phyloP scores from a whole-genome alignment of 202 grass and related monocot genomes.

The Hordeum pubiflorum region DNA sequence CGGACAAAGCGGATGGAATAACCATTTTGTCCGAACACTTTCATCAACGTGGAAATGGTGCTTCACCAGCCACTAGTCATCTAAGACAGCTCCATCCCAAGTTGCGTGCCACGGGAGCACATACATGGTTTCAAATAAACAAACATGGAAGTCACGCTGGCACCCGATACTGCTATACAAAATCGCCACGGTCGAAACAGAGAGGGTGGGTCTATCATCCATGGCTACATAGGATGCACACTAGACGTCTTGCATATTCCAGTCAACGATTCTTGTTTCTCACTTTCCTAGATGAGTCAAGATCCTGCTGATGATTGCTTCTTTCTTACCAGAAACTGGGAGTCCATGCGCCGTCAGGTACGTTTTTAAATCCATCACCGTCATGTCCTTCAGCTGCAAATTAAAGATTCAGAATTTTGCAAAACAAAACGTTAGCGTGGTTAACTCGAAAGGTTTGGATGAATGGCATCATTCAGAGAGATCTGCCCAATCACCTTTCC shows the following conservation, averaged over 20 bases:
- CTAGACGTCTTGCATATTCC: neutral
- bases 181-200: neutral
- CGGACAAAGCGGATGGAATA: too few relatives aligned
- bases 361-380: conserved; percentile 57
- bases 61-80: too few relatives aligned
- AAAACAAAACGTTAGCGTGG: neutral
- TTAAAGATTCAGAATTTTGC: neutral
- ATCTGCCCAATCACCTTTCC: conserved; percentile 51
- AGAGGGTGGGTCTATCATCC: neutral
- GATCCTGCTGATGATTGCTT: conserved; percentile 67
- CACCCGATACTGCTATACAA: neutral
- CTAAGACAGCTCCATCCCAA: too few relatives aligned
- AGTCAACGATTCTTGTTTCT: conserved; percentile 16
- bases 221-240: neutral
- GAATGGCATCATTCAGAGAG: neutral
- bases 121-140: too few relatives aligned
- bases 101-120: too few relatives aligned
- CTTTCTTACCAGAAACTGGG: conserved; percentile 77
- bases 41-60: too few relatives aligned
- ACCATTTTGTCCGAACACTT: too few relatives aligned
- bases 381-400: conserved; percentile 77
- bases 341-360: conserved; percentile 72
- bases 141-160: neutral
- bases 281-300: conserved; percentile 85
- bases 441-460: neutral